A percentile compares a stretch with the other conserved stretches of the same genome.
These are phyloP conservation scores for Lycium ferocissimum DNA, from an alignment of 257 asterid genomes.

Conservation along the genomic window DNA sequence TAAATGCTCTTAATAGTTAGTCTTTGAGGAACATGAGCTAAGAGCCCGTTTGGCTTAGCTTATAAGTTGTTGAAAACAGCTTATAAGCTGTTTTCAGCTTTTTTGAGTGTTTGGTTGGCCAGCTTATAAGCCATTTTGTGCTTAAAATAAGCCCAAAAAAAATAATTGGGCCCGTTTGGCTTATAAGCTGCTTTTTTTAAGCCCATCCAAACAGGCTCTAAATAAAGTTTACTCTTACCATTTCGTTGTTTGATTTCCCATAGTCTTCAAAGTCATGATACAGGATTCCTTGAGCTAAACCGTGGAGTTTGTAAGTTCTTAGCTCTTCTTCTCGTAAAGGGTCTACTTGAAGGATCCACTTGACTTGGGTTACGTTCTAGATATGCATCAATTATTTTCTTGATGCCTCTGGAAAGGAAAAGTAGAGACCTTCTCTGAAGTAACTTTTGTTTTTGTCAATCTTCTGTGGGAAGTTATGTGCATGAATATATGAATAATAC, in stretches of 20 bases:
- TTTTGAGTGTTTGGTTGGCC: no score
- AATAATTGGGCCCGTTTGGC: no score
- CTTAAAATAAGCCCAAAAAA: no score
- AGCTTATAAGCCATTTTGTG: no score
- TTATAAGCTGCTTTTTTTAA: no score
- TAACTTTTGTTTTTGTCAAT: not conserved
- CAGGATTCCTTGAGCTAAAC: not conserved
- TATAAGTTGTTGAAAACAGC: no score
- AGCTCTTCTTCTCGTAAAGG: not conserved
- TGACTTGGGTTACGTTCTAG: not conserved
- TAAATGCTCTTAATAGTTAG: not conserved
- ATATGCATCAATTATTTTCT: conserved; percentile 1
- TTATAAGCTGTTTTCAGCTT: no score
- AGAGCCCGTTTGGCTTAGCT: no score
- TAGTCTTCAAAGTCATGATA: not conserved
- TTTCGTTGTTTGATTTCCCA: not conserved
- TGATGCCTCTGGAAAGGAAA: conserved; percentile 6
- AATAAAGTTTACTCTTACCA: no score
- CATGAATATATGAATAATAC: not conserved
- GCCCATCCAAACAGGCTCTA: no score
- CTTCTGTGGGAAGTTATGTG: not conserved
- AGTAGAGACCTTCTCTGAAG: conserved; percentile 5
- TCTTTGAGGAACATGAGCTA: not conserved
- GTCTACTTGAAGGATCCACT: not conserved
- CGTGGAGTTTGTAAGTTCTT: not conserved